Evolutionary conservation across 306 rosid genomes (phyloP), one percentile per base, ranked within the genome.

Genomic region (Sechiopsis laciniata): DNA sequence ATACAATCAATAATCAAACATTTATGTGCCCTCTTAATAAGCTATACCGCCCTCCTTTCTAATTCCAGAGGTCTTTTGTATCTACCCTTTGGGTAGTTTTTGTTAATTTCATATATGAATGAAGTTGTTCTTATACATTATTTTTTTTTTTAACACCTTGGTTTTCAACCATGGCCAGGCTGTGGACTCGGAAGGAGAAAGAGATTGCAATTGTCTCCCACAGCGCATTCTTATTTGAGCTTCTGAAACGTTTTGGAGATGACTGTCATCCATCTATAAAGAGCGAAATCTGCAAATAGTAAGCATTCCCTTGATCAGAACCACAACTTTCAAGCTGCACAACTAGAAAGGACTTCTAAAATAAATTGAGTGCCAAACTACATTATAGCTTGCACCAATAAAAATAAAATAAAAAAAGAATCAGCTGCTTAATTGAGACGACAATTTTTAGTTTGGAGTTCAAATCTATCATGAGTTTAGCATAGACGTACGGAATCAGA

Each of bases 161-260:
- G 57, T 21, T 73, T 73, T 81, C 58, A 7, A 4, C 37, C 57
- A 4, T 69, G 13, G 45, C 45, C 86, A 94, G 98, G 98, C 72
- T 94, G 83, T 93, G 98, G 98, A 88, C 97, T 8, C 91, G 96
- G n/a, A 78, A 93, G 83, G 97, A 93, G 83, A 86, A 87, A 67
- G 91, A 93, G 82, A 93, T 93, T 72, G 98, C 96, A 58, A 84
- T 93, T 75, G 88, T 89, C 69, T 59, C 79, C 73, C 98, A 94
- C 85, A 81, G 97, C 60, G 92, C 88, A 74, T 94, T 89, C 82
- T 83, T 89, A 77, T 81, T 72, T 78, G 91, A 94, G 69, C 72
- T 87, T 22, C 75, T 94, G 32, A 84, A 88, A 53, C 76, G 87
- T 80, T 90, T 94, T 76, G 96, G 96, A 81, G 84, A 87, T 79